Base-by-base conservation (phyloP, 2,329 filamentous ascomycete species). In the Torrubiella hemipterigena region DNA sequence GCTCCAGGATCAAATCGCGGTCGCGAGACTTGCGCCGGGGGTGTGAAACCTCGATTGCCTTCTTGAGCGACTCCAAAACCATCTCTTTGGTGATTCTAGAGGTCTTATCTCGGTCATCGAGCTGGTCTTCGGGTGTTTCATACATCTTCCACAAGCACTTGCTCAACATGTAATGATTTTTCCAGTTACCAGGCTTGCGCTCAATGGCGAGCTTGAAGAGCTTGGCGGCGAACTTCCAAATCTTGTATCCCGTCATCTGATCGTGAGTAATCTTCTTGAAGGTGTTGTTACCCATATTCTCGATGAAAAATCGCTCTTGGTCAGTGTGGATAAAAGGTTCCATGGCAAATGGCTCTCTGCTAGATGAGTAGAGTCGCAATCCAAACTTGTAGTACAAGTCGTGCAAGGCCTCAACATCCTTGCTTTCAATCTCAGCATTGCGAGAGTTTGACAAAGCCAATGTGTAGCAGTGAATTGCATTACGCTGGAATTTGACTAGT, bases 1-100 rank as follows among this genome's bases (percentile, higher is more conserved):
- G 87, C 50, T 94, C 87, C 12, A 95, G 67, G 16, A 93, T 77
- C n/a, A n/a, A n/a, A n/a, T n/a, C n/a, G 0, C 83, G 85, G 38
- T 94, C 85, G 14, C 67, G 76, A 48, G 65, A 61, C 11, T 69
- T 59, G 5, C 68, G 67, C 17, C 67, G 66, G 18, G 69, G 52
- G 6, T 59, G 56, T 2, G 69, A 68, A 2, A 69, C 59, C 32
- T 64, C 49, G 14, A 74, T 56, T 2, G 68, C 57, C 35, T 59
- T 61, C 40, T 72, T 67, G 3, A 75, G 57, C 0, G 64, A 58
- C 3, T 52, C 43, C n/a, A 75, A 39, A 6, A 76, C 48, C 7
- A 49, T 50, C 22, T 58, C 43, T 41, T 56, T 34, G 39, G 40
- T 48, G 5, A 57, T 44, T 29, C 41, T 45, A 8, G 46, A 35